phyloP scores from a whole-genome alignment of 2,329 filamentous ascomycete genomes.

The Akanthomyces uredinophilus region DNA sequence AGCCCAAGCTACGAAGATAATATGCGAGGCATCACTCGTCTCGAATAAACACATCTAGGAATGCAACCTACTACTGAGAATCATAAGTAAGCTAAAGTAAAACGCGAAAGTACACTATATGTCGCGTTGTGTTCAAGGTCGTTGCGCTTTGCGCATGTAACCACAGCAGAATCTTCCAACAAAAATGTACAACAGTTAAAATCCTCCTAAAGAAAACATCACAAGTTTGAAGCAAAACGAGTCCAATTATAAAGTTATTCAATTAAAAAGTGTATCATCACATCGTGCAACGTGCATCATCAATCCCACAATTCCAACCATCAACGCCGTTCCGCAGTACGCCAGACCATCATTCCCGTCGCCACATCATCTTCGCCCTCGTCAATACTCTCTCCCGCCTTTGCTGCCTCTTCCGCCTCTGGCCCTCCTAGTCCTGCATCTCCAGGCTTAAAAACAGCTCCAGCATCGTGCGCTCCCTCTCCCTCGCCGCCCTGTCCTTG shows the following conservation, averaged over 20 bases:
- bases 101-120: no score
- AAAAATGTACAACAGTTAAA: no score
- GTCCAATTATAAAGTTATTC: neutral
- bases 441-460: constrained; percentile 57
- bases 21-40: no score
- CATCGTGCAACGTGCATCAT: neutral
- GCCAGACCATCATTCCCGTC: neutral
- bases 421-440: constrained; percentile 25
- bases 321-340: neutral
- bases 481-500: constrained; percentile 56
- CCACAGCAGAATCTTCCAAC: no score
- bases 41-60: no score
- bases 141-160: no score
- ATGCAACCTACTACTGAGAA: no score
- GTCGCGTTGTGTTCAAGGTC: no score
- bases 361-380: neutral
- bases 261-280: neutral
- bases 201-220: no score
- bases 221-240: neutral
- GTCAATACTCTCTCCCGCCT: neutral
- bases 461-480: constrained; percentile 60
- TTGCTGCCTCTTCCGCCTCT: neutral
- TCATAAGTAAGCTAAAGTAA: no score
- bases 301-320: neutral
- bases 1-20: no score